Base-by-base conservation (phyloP, 306 rosid genomes). In the Cercis canadensis region DNA sequence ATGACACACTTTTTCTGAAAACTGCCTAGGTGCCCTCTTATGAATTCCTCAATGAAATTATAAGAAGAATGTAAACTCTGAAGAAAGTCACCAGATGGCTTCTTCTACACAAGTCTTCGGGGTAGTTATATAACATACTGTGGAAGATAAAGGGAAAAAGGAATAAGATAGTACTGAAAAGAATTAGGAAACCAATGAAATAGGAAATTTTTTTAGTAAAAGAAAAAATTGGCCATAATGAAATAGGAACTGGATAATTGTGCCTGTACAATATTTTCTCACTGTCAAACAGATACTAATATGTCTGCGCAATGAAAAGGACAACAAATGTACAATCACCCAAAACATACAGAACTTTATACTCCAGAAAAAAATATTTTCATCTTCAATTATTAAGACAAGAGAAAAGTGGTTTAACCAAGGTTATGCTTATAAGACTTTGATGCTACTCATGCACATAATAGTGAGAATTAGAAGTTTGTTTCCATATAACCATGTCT, bases 381-480 rank as follows among this genome's bases (percentile, higher is more conserved):
- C 44, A 57, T 58, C 74, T 52, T 46, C 56, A 24, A 55, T 31
- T 36, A 36, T 19, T 46, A 33, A 37, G 13, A 44, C 51, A 45
- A 11, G 17, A 43, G 7, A 19, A 6, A 67, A 5, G 39, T 46
- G 49, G 18, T 33, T 47, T 31, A 37, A 65, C 17, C 60, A 57
- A 47, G 73, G 47, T 52, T 13, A 34, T 58, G 64, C 14, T 58
- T 21, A 39, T 11, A 5, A 47, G 14, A 47, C 33, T 5, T 33
- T 24, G 31, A 16, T 50, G 49, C 55, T 59, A 17, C 47, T 52
- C 70, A 41, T 52, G 63, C 43, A 50, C n/a, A 43, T 41, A 40
- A 59, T 50, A 60, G 36, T 13, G 70, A 68, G 21, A 76, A 34
- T 19, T 76, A 62, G 14, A 61, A 51, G 36, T 14, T 24, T 15